Conservation (phyloP, 2,329 filamentous ascomycete species). For the Ascochyta fabae region DNA sequence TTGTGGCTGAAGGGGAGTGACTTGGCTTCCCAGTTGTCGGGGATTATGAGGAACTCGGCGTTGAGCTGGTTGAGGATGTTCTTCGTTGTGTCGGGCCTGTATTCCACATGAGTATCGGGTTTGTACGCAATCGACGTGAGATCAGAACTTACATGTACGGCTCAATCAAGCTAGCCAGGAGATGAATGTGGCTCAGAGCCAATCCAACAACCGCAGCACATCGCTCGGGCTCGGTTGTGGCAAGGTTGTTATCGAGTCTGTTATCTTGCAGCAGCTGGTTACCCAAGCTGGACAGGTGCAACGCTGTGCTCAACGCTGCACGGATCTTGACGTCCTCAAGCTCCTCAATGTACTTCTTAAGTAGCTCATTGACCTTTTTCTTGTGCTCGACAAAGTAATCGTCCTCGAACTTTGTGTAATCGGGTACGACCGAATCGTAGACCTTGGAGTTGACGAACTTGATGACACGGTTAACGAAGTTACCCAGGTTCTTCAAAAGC, state of each 20-base stretch:
- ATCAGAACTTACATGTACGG: conserved; percentile 71
- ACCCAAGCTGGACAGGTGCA: conserved; percentile 69
- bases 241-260: conserved; percentile 66
- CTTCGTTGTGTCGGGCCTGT: conserved; percentile 54
- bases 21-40: conserved; percentile 52
- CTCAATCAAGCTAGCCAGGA: conserved; percentile 77
- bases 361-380: conserved; percentile 68
- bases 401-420: conserved; percentile 63
- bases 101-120: conserved; percentile 9
- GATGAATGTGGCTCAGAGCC: conserved; percentile 82
- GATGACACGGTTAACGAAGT: conserved; percentile 64
- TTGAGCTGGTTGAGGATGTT: conserved; percentile 81
- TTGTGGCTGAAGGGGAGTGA: conserved; percentile 70
- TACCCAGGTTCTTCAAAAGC: conserved; percentile 75
- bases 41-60: conserved; percentile 62
- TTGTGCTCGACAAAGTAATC: conserved; percentile 54
- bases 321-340: conserved; percentile 76
- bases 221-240: conserved; percentile 64
- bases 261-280: conserved; percentile 66
- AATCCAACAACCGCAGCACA: conserved; percentile 73
- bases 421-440: conserved; percentile 72
- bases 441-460: conserved; percentile 75
- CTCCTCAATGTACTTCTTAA: conserved; percentile 71
- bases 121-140: neutral
- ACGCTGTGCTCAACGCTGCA: conserved; percentile 67